Evolutionary conservation across 2,329 filamentous ascomycete genomes (phyloP), one percentile per base, ranked within the genome.

Genomic region (Trichoderma afroharzianum): DNA sequence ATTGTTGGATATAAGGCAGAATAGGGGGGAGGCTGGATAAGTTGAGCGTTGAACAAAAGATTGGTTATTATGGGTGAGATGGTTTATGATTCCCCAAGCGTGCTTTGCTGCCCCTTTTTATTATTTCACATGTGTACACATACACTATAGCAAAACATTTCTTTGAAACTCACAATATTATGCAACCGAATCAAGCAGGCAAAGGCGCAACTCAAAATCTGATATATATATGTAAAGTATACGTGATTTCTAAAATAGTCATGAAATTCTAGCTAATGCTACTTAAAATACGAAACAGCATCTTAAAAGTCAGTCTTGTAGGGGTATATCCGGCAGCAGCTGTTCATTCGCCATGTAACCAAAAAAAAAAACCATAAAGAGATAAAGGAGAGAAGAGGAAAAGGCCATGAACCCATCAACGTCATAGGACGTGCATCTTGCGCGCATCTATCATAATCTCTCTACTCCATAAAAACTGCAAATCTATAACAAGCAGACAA

Each of bases 81-180:
- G 47, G 68, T 39, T 70, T 39, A 70, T 63, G 59, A 70, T 70
- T 70, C 68, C 59, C 68, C 68, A 33, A 32, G 59, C 26, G 47
- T 39, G 43, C 47, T 62, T 69, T 61, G 30, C 58, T 61, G 43
- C 66, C 26, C 14, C 15, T 53, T 70, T 70, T 70, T 33, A 21
- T 63, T 70, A 39, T 39, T 57, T 47, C 50, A 57, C 61, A 63
- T 43, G 26, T 63, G 36, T 59, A 28, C 15, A 21, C 30, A 26
- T 18, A 26, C 36, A 15, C 36, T 50, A 33, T 24, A 30, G 9
- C 36, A 47, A 8, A 55, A 43, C 30, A 55, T 39, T 62, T 63
- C 32, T 11, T 55, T 57, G n/a, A 11, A 21, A 15, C 12, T 8
- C 12, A 7, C 33, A 8, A 50, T 18, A 7, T n/a, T 26, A 32